Evolutionary conservation across 106 monocot species (phyloP), one percentile per base, ranked within the genome.

Genomic region (Gastrodia elata): DNA sequence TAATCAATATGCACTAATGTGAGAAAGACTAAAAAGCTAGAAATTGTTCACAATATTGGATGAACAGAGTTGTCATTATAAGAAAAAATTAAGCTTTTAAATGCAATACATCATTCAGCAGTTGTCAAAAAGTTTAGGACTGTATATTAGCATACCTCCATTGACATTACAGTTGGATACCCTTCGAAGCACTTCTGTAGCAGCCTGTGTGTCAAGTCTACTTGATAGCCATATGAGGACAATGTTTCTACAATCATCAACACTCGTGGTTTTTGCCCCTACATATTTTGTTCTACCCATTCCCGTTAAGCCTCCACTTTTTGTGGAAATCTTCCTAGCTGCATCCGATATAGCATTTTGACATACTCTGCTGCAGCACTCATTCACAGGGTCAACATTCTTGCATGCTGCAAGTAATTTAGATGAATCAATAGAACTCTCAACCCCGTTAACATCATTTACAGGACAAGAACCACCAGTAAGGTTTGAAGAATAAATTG

Each of bases 131-230:
- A 28, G 3, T 71, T 28, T 3, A 71, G 42, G 2, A 42, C 71
- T 18, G n/a, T 0, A 24, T 28, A 22, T 58, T 9, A 58, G 25
- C 8, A 8, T 80, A 97, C 97, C 97, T 81, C 78, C 86, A 85
- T 97, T 97, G 15, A 97, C 84, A 72, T 93, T 88, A 71, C 97
- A 97, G 76, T 97, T 97, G 38, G 97, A 97, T 59, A 97, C 84
- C 58, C 88, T 84, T 83, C 97, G 80, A 65, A 97, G 87, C 30
- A 88, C 74, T 77, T 93, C 65, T 40, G 88, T 93, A 43, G 90
- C 88, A 77, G 88, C 81, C n/a, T 48, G 35, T 72, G 80, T 75
- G 37, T 88, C 81, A 33, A 97, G 82, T 59, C 83, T 88, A 77
- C 97, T 88, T 0, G 93, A 84, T 34, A 97, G 59, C 97, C 97